phyloP scores from a whole-genome alignment of 768 basidiomycete species.

The Kwoniella dendrophila region DNA sequence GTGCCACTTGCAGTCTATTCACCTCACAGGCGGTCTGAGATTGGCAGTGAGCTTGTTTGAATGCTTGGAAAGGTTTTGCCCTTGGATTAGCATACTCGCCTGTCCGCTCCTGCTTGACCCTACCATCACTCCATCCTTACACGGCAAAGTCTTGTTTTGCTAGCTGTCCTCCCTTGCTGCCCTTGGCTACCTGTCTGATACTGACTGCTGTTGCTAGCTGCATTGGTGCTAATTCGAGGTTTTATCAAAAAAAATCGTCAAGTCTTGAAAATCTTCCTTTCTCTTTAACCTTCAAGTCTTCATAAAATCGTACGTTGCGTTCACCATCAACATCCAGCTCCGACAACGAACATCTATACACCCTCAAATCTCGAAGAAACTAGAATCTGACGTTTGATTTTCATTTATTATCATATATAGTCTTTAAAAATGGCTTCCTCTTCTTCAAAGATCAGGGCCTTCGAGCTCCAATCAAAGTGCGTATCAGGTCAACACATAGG shows the following conservation, averaged over 20 bases:
- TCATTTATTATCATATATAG: background rate
- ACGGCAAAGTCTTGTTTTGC: background rate
- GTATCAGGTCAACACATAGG: too few relatives aligned
- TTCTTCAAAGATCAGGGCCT: constrained; percentile 54
- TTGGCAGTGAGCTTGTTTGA: too few relatives aligned
- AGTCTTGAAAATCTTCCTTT: background rate
- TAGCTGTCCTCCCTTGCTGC: constrained; percentile 9
- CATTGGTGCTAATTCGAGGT: constrained; percentile 2
- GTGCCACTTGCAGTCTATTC: constrained; percentile 2
- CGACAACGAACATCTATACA: background rate
- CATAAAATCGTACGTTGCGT: constrained; percentile 18
- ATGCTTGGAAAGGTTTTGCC: background rate
- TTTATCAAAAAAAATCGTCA: background rate
- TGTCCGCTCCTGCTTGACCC: background rate
- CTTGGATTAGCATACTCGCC: background rate
- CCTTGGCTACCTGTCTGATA: constrained; percentile 1
- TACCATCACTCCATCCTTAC: background rate
- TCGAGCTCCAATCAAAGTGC: constrained; percentile 57
- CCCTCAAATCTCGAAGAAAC: background rate
- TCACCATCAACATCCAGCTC: background rate
- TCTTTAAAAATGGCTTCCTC: constrained; percentile 47
- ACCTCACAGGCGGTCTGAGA: background rate
- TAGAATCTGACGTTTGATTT: constrained; percentile 1
- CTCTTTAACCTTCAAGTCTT: constrained; percentile 23
- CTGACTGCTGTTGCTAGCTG: constrained; percentile 5